Percentiles rank a stretch among this genome's conserved stretches.
Conservation (phyloP, 176 grass and related monocot genomes). For the Triticum monococcum region DNA sequence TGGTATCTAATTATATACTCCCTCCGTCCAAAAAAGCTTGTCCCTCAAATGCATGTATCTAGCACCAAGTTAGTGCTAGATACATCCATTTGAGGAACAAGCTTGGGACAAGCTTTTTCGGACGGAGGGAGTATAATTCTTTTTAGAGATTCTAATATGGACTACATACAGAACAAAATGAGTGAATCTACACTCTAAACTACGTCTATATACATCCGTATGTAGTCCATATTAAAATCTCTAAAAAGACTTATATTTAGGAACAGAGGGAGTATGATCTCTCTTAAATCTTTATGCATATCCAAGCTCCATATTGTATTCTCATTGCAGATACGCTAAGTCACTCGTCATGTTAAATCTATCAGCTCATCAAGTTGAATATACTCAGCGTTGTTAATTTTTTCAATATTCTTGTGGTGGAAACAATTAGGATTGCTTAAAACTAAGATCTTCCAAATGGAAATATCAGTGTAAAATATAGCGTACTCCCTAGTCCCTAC, state of each 20-base stretch:
- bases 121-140: no score
- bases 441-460: slow-evolving; percentile 11
- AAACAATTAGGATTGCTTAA: slow-evolving; percentile 2
- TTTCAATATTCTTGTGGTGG: slow-evolving; percentile 13
- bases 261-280: not conserved
- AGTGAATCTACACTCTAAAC: no score
- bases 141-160: no score
- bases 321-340: not conserved
- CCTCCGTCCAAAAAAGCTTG: no score
- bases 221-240: no score
- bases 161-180: no score
- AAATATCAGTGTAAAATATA: not conserved
- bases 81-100: no score
- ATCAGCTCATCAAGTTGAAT: not conserved
- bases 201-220: no score
- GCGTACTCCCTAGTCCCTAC: not conserved
- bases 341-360: not conserved
- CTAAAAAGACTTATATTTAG: no score
- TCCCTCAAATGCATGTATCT: no score
- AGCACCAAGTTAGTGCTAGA: no score
- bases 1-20: not conserved
- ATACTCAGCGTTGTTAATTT: not conserved
- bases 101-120: no score
- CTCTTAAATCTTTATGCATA: not conserved
- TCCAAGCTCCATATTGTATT: not conserved